phyloP scores from a whole-genome alignment of 2,329 filamentous ascomycete species.

The Daldinia sp. region DNA sequence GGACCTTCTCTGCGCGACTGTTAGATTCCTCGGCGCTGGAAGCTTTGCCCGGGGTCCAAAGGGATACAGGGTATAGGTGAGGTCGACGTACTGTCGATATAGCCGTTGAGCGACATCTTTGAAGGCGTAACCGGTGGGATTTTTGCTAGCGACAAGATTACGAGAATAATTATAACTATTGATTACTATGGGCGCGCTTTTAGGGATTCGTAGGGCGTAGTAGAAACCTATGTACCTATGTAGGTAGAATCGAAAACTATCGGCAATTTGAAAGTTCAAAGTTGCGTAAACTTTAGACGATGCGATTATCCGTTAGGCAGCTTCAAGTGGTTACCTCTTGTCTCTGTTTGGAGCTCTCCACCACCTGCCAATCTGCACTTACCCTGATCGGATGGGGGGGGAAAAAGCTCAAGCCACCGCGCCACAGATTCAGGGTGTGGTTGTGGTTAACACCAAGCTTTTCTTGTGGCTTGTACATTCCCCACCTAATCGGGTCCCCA shows the following conservation, averaged over 20 bases:
- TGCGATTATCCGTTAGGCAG: slow-evolving; percentile 10
- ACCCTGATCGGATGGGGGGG: not conserved
- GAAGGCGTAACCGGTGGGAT: not conserved
- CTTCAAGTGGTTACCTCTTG: slow-evolving; percentile 5
- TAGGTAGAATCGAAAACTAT: slow-evolving; percentile 3
- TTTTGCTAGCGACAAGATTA: not conserved
- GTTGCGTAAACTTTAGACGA: not conserved
- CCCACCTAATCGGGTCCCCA: not conserved
- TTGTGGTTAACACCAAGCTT: not conserved
- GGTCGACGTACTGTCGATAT: slow-evolving; percentile 45
- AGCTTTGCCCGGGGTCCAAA: slow-evolving; percentile 22
- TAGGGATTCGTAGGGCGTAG: not conserved
- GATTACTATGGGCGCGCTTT: not conserved
- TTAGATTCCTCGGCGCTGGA: slow-evolving; percentile 41
- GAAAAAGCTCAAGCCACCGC: slow-evolving; percentile 19
- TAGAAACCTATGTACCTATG: no score
- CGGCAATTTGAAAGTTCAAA: not conserved
- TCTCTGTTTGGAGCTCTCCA: not conserved
- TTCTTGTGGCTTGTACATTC: slow-evolving; percentile 13
- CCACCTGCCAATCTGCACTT: no score
- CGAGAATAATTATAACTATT: not conserved
- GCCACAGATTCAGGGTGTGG: not conserved
- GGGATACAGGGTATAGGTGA: not conserved
- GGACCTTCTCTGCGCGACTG: slow-evolving; percentile 77
- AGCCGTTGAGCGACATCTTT: slow-evolving; percentile 46